These are phyloP conservation scores for Aristolochia fimbriata DNA, from an alignment of 164 flowering plant genomes.

Conservation along the genomic window DNA sequence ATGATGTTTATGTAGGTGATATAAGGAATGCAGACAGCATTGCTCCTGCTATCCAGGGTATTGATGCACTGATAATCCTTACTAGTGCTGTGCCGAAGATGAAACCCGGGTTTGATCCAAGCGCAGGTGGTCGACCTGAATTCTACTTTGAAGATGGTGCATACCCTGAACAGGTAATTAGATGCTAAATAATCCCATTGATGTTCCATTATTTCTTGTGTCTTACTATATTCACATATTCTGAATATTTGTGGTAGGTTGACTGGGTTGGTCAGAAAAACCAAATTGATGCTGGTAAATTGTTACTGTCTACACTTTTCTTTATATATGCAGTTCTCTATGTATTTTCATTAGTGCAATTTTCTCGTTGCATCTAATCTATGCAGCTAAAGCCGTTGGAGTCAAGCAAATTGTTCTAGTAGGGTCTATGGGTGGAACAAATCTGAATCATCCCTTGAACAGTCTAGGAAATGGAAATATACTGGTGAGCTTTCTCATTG, in stretches of 20 bases:
- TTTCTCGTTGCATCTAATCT: conserved; percentile 4
- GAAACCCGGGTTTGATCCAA: conserved; percentile 97
- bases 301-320: not conserved
- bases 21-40: conserved; percentile 58
- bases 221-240: not conserved
- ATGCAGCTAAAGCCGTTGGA: conserved; percentile 82
- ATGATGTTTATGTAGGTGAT: conserved; percentile 86
- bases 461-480: conserved; percentile 90
- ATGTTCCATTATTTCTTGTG: not conserved
- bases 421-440: conserved; percentile 97
- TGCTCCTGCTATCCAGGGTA: conserved; percentile 64
- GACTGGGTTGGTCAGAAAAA: conserved; percentile 99
- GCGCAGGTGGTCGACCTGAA: conserved; percentile 83
- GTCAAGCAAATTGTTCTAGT: conserved; percentile 96
- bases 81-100: conserved; percentile 89
- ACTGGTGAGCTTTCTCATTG: conserved; percentile 32
- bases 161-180: conserved; percentile 78
- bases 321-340: not conserved
- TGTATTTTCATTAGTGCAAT: too few relatives aligned
- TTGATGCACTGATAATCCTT: conserved; percentile 84
- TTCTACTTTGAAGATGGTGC: conserved; percentile 87
- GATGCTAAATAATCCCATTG: not conserved
- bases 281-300: conserved; percentile 92
- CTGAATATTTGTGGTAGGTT: conserved; percentile 37
- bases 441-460: conserved; percentile 72